Evolutionary conservation across 2,329 filamentous ascomycete species (phyloP).

Genomic region (Elsinoe batatas): DNA sequence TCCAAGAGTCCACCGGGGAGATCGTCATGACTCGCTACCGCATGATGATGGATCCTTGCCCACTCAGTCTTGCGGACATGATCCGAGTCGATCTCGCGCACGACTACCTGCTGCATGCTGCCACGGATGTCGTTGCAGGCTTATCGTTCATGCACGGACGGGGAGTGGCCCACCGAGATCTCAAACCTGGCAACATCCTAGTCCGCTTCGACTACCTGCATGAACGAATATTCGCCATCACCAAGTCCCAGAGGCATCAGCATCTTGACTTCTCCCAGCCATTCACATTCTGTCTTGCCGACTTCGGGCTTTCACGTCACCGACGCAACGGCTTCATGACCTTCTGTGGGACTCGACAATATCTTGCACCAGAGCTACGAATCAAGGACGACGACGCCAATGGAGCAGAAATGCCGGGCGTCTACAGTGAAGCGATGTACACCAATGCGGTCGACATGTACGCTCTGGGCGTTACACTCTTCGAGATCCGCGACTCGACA

Average conservation of each 20-base stretch:
- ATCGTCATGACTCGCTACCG: neutral
- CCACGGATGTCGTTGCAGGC: neutral
- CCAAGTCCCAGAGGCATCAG: neutral
- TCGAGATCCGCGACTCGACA: neutral
- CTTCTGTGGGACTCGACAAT: neutral
- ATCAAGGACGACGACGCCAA: neutral
- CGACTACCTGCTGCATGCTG: neutral
- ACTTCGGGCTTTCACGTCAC: neutral
- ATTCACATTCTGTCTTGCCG: neutral
- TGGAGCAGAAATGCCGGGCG: no score
- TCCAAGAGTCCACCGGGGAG: no score
- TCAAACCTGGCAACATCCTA: neutral
- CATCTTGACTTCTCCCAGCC: neutral
- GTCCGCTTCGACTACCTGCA: neutral
- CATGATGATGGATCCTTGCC: neutral
- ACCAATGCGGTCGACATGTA: neutral
- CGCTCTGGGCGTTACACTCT: neutral
- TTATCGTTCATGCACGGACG: neutral
- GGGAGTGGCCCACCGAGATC: neutral
- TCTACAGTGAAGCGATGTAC: neutral
- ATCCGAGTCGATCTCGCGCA: neutral
- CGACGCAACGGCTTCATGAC: neutral
- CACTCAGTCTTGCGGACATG: neutral
- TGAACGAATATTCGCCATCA: neutral
- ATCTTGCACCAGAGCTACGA: neutral